Evolutionary conservation across 1,284 basidiomycete species (phyloP).

Genomic region (Meripilus lineatus): DNA sequence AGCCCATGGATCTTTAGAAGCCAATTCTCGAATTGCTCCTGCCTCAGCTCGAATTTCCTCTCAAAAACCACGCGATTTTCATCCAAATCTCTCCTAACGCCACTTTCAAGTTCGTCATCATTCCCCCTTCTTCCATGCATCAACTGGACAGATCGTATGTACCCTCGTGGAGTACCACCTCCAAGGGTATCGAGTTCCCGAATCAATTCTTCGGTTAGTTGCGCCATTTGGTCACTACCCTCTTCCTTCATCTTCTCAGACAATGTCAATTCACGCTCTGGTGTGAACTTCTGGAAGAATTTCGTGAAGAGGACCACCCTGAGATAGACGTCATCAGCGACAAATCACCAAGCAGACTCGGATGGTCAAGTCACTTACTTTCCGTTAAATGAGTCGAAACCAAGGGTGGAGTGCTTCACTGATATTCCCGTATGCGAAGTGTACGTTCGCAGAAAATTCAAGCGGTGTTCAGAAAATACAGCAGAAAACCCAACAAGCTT

Average conservation of each 20-base stretch:
- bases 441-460: constrained; percentile 28
- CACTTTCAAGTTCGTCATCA: too few relatives aligned
- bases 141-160: too few relatives aligned
- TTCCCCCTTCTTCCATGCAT: background rate
- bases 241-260: constrained; percentile 10
- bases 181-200: constrained; percentile 11
- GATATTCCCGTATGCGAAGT: constrained; percentile 29
- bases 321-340: background rate
- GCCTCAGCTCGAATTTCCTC: constrained; percentile 29
- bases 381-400: constrained; percentile 17
- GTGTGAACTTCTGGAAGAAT: constrained; percentile 13
- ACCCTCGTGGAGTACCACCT: too few relatives aligned
- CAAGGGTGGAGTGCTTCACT: constrained; percentile 29
- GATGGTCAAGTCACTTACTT: constrained; percentile 13
- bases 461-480: constrained; percentile 29
- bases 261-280: constrained; percentile 13
- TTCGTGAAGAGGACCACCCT: constrained; percentile 12
- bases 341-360: background rate
- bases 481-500: constrained; percentile 29
- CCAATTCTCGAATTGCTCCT: constrained; percentile 21
- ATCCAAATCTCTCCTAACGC: constrained; percentile 20
- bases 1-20: constrained; percentile 22
- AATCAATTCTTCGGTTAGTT: constrained; percentile 12
- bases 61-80: constrained; percentile 25
- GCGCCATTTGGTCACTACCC: constrained; percentile 1